Evolutionary conservation across 306 rosid genomes (phyloP).

Genomic region (Sindora glabra): DNA sequence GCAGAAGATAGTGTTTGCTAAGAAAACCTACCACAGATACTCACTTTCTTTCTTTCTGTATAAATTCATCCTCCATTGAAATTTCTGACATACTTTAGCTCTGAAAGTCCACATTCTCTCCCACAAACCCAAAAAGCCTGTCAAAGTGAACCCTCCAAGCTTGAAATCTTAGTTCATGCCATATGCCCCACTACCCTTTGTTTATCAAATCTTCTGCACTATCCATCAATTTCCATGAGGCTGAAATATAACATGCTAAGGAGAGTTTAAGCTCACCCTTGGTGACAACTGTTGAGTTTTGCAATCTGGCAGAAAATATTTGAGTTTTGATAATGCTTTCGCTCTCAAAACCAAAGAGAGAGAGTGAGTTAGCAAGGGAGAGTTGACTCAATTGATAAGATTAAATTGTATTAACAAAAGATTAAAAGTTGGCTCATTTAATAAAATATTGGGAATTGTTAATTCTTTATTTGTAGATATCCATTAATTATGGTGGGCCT

Average conservation of each 20-base stretch:
- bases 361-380: too few species aligned
- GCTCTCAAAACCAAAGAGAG: too few species aligned
- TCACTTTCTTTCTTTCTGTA: conserved; percentile 17
- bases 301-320: too few species aligned
- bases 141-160: conserved; percentile 59
- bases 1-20: conserved; percentile 51
- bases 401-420: too few species aligned
- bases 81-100: conserved; percentile 27
- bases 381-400: too few species aligned
- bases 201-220: conserved; percentile 14
- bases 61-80: conserved; percentile 20
- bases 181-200: conserved; percentile 19
- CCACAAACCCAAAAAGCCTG: conserved; percentile 39
- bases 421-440: too few species aligned
- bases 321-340: too few species aligned
- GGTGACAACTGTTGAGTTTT: too few species aligned
- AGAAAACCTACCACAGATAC: conserved; percentile 20
- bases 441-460: too few species aligned
- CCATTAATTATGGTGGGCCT: too few species aligned
- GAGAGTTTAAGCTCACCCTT: neutral
- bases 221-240: conserved; percentile 41
- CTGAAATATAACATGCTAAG: conserved; percentile 7
- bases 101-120: conserved; percentile 47
- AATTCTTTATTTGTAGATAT: too few species aligned
- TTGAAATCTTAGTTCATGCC: conserved; percentile 33